Conservation (phyloP, 352 stramenopile species). For the Phytopythium chamaehyphon region DNA sequence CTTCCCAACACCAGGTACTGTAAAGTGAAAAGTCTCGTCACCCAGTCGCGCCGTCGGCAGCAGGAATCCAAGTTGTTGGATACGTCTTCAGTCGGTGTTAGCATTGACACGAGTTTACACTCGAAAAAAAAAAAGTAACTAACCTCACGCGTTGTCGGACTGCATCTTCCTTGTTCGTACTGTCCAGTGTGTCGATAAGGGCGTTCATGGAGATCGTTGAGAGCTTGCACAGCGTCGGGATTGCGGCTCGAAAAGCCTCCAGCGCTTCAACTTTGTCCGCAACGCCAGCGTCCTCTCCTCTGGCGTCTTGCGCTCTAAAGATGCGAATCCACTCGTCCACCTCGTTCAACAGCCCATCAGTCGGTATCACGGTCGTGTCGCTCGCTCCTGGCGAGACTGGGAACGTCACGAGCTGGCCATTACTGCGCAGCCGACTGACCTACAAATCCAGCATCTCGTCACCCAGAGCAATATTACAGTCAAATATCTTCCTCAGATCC, state of each 20-base stretch:
- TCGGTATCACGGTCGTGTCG: conserved; percentile 31
- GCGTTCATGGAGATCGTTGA: conserved; percentile 25
- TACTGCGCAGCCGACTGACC: conserved; percentile 39
- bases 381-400: conserved; percentile 36
- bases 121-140: neutral
- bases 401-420: conserved; percentile 43
- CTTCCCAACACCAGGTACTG: conserved; percentile 54
- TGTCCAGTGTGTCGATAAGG: conserved; percentile 6
- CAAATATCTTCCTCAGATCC: neutral
- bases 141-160: neutral
- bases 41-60: conserved; percentile 36
- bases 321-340: conserved; percentile 30
- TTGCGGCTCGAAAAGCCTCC: conserved; percentile 21
- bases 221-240: conserved; percentile 26
- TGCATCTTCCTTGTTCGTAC: neutral
- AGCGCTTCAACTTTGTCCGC: conserved; percentile 36
- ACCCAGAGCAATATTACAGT: too few relatives aligned
- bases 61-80: conserved; percentile 55
- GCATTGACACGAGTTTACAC: conserved; percentile 14
- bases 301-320: conserved; percentile 22
- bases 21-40: conserved; percentile 44
- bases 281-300: conserved; percentile 13
- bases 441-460: conserved; percentile 7
- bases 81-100: neutral
- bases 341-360: conserved; percentile 25